Base-by-base conservation (phyloP, 129 eudicot genomes). In the Ambrosia artemisiifolia region DNA sequence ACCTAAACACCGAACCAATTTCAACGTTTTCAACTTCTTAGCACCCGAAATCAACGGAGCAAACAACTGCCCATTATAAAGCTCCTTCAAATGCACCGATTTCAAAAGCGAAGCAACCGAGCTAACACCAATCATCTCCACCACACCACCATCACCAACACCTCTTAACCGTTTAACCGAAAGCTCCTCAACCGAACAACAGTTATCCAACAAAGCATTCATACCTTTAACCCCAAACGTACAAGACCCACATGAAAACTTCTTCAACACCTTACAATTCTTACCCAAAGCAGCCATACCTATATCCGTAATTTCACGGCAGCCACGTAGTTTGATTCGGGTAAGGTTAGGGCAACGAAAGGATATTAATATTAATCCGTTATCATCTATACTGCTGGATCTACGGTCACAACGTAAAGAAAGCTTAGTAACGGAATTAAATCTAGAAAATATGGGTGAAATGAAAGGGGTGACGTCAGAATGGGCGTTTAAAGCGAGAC, bases 171-270 rank as follows among this genome's bases (percentile, higher is more conserved):
- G 85, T 83, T 89, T 89, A 11, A 86, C 88, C 0, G 89, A 86
- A 12, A 89, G 82, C 42, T 89, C 96, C 51, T 89, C 92, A 2
- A 89, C 80, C 0, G 83, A 54, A 6, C 76, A 73, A 62, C 88
- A 86, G 60, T 86, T 83, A 51, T 77, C 72, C 7, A 89, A 62
- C 13, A 89, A 78, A 24, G 92, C 92, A 47, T 89, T 89, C 85
- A 89, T 75, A 12, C 96, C 96, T 73, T 82, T 84, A 2, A 85
- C 88, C 1, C 96, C 96, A 69, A 89, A 89, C 77, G 69, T 71
- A 59, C 96, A 89, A 42, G 92, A 82, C 71, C 92, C 92, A 20
- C 92, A 89, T 3, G 92, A 86, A 43, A 89, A 85, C 54, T 89
- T 89, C 70, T 76, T 83, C 67, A 89, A 19, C 2, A 34, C 47